Percentiles rank a stretch among this genome's conserved stretches.
Evolutionary conservation across 345 rosid species (phyloP).

Genomic region (Brassica cretica): DNA sequence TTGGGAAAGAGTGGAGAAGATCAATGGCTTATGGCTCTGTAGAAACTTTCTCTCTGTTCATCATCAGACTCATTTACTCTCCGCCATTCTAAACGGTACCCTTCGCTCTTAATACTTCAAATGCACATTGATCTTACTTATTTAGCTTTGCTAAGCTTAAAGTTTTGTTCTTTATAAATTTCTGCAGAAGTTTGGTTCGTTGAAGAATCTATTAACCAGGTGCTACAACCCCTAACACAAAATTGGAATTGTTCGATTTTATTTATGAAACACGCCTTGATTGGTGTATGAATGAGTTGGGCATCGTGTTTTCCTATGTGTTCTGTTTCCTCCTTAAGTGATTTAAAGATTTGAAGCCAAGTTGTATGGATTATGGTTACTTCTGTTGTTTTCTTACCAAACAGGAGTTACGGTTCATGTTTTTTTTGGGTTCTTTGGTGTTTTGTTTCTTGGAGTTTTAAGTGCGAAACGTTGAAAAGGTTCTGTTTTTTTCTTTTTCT

Average conservation of each 20-base stretch:
- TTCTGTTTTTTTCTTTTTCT: not conserved
- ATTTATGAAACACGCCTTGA: not conserved
- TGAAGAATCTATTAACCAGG: conserved; percentile 40
- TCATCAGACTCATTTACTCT: conserved; percentile 56
- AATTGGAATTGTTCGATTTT: not conserved
- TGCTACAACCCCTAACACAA: conserved; percentile 16
- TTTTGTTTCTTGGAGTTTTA: conserved; percentile 8
- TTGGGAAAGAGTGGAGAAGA: conserved; percentile 59
- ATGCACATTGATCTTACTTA: not conserved
- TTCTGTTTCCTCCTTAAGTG: conserved; percentile 2
- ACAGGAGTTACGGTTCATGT: not conserved
- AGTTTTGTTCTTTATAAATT: not conserved
- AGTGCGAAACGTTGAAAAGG: conserved; percentile 1
- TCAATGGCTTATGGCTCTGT: conserved; percentile 72
- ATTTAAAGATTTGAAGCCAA: not conserved
- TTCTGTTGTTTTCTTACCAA: not conserved
- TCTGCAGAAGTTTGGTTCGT: conserved; percentile 74
- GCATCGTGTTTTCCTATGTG: not conserved
- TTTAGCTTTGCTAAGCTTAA: not conserved
- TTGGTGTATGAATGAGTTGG: conserved; percentile 21
- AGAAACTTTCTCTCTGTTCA: conserved; percentile 61
- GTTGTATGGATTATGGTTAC: not conserved
- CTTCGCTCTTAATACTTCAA: not conserved
- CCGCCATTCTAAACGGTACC: conserved; percentile 60
- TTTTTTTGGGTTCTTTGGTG: not conserved